Evolutionary conservation across 1,284 basidiomycete genomes (phyloP).

Genomic region (Rhizoctonia solani): DNA sequence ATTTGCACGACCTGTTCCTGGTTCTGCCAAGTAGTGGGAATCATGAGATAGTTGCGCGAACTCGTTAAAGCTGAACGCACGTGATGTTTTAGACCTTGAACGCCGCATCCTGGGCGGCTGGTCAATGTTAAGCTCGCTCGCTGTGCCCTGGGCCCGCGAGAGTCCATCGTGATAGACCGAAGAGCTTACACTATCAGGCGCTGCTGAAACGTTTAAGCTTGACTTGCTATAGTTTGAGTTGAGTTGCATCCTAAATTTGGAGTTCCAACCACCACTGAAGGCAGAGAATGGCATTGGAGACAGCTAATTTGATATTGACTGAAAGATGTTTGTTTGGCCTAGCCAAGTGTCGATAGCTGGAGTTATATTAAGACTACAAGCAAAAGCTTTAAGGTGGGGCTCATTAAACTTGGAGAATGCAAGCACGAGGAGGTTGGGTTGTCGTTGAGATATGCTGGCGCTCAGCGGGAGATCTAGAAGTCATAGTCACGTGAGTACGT

Average conservation of each 20-base stretch:
- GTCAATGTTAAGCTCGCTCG: conserved; percentile 26
- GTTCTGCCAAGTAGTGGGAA: conserved; percentile 23
- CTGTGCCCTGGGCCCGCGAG: conserved; percentile 4
- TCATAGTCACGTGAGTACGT: background rate
- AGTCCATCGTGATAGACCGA: conserved; percentile 15
- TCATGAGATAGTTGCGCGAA: background rate
- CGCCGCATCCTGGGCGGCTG: background rate
- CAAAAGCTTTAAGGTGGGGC: too few relatives aligned
- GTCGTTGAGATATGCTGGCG: background rate
- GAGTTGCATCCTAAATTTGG: conserved; percentile 1
- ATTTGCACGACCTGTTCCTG: conserved; percentile 2
- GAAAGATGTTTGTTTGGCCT: background rate
- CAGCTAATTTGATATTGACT: background rate
- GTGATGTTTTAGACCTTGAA: conserved; percentile 20
- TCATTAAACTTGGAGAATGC: background rate
- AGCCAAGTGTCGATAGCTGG: too few relatives aligned
- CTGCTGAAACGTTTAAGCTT: conserved; percentile 1
- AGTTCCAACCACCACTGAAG: background rate
- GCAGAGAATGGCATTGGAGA: conserved; percentile 12
- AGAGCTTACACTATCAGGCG: conserved; percentile 1
- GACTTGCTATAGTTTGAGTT: conserved; percentile 26
- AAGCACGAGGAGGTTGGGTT: background rate
- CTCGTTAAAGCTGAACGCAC: conserved; percentile 1
- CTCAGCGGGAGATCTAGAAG: background rate
- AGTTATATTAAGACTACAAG: too few relatives aligned